Evolutionary conservation across 352 stramenopile genomes (phyloP), one percentile per base, ranked within the genome.

Genomic region (Phytophthora boehmeriae): DNA sequence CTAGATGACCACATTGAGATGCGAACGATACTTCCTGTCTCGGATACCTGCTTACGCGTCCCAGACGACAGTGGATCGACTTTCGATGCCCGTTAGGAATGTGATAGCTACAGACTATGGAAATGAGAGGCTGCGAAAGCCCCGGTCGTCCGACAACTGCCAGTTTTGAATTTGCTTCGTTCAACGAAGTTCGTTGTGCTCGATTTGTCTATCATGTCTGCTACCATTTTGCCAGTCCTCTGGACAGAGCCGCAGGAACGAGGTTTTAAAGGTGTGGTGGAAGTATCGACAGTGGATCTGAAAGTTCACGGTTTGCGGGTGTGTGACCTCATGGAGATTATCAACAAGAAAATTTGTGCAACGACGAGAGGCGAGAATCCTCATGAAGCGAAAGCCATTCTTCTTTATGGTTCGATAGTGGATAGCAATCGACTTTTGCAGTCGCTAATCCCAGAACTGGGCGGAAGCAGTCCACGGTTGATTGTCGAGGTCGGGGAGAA

Each of bases 361-460:
- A 22, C 76, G 1, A 19, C 42, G 3, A 3, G 25, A 6, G n/a
- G 41, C 14, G 19, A 49, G 19, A 5, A 14, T 35, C 22, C 23
- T 6, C 43, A 23, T 8, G n/a, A 17, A 56, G 16, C 14, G 39
- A 13, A 44, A 64, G 8, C 71, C 72, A 63, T 4, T 10, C 0
- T 0, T 8, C 11, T 0, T 80, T 54, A 55, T 10, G 59, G 59
- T 9, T 51, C 10, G 8, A 32, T 20, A n/a, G 9, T 60, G 25
- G 47, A 34, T 27, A 17, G 8, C 13, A 23, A 20, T 27, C 35
- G 34, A 10, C 16, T 19, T 1, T 32, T 62, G 9, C 20, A 56
- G 16, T 17, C 36, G 0, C 28, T 67, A 4, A 58, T 60, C 44
- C 58, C 58, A 5, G 49, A 66, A 20, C 14, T 66, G 19, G 35